A percentile compares a stretch with the other conserved stretches of the same genome.
These are phyloP conservation scores for Escallonia herrerae DNA, from an alignment of 129 eudicot genomes.

Conservation along the genomic window DNA sequence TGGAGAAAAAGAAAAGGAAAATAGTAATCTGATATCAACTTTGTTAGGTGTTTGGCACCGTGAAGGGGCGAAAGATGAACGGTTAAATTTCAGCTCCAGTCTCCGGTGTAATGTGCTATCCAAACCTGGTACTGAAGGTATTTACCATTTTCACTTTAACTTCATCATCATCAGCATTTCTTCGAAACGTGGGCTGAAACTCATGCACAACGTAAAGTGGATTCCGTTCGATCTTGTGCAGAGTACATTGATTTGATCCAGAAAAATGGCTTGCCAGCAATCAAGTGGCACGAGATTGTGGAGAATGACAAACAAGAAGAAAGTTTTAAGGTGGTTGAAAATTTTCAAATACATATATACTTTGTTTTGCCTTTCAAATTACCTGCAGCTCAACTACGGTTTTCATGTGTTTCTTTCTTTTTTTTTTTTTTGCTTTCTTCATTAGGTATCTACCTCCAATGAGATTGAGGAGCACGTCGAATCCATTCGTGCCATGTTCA, in stretches of 20 bases:
- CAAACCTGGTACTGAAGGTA: conserved; percentile 52
- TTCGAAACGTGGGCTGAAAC: background rate
- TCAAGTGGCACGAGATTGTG: conserved; percentile 41
- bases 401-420: no score
- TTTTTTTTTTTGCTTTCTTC: no score
- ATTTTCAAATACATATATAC: no score
- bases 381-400: no score
- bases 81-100: conserved; percentile 3
- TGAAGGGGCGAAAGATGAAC: conserved; percentile 8
- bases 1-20: no score
- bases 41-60: conserved; percentile 10
- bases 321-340: conserved; percentile 30
- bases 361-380: no score
- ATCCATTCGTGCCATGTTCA: conserved; percentile 6
- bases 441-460: background rate
- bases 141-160: background rate
- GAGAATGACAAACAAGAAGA: conserved; percentile 35
- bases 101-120: conserved; percentile 50
- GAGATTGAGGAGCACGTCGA: conserved; percentile 8
- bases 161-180: background rate
- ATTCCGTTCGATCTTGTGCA: conserved; percentile 21
- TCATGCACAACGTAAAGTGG: background rate
- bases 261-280: conserved; percentile 25
- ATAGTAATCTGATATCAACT: no score
- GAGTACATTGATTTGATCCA: conserved; percentile 36